Percentiles rank a stretch among this genome's conserved stretches.
Evolutionary conservation across 331 rosid genomes (phyloP).

Genomic region (Cucumis variabilis): DNA sequence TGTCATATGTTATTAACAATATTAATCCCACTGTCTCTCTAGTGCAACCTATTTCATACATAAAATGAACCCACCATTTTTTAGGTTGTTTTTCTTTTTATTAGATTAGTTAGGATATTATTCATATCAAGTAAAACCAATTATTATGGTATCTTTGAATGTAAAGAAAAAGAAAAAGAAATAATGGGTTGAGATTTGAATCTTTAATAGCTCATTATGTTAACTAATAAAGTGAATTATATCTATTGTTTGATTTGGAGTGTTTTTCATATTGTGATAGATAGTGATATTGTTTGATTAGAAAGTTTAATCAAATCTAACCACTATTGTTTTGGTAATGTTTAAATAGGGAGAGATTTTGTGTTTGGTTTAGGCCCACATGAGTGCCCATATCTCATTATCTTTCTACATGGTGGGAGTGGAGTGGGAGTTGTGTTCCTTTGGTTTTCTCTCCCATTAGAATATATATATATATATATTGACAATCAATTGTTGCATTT

Average conservation of each 20-base stretch:
- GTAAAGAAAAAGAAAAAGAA: too few relatives aligned
- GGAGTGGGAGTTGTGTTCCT: conserved; percentile 3
- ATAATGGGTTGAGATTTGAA: neutral
- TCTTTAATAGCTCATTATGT: neutral
- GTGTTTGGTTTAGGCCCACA: neutral
- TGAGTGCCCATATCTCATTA: neutral
- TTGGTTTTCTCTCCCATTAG: neutral
- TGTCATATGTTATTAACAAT: neutral
- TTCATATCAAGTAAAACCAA: too few relatives aligned
- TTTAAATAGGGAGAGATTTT: neutral
- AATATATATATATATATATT: too few relatives aligned
- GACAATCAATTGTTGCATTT: too few relatives aligned
- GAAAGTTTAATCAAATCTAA: too few relatives aligned
- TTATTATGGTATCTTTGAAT: too few relatives aligned
- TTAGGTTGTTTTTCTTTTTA: neutral
- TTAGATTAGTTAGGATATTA: neutral
- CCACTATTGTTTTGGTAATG: too few relatives aligned
- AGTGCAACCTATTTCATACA: neutral
- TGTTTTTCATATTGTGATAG: too few relatives aligned
- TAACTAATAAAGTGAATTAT: neutral
- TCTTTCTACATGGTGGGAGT: neutral
- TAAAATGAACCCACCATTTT: neutral
- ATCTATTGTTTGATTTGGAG: neutral
- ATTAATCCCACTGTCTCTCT: neutral
- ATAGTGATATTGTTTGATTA: too few relatives aligned